Evolutionary conservation across 1,139 yeast species (phyloP), one percentile per base, ranked within the genome.

Genomic region (Zygosaccharomyces pseudobailii): DNA sequence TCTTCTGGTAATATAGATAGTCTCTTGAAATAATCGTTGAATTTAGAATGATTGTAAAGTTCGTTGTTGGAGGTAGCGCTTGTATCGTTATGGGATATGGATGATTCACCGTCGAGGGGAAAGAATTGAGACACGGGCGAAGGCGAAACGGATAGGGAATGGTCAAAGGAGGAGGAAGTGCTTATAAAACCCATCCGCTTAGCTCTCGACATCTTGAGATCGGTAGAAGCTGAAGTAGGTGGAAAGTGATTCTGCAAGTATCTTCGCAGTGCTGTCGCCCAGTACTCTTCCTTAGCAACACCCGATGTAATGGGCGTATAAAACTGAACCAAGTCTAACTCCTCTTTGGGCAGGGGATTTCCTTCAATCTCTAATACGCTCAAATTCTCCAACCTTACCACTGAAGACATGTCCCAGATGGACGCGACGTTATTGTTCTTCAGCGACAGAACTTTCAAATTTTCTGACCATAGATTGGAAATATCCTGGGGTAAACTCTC

Each of bases 181-280:
- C 78, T 77, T 30, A 84, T 80, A 31, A 84, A 73, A 0, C 89
- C 89, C 87, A 82, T 82, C 52, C 89, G 71, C 58, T 80, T 82
- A 3, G 84, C 78, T 0, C 82, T 75, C 2, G 81, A 49, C 50
- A 52, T 50, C 53, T 49, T 58, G 23, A 49, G 38, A 31, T 47
- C 52, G n/a, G 49, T 40, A 4, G 56, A 51, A 34, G 53, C 40
- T 13, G 54, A 45, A 36, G 51, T 28, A 22, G 55, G 28, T 34
- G 52, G 23, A 49, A 53, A 48, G 48, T 56, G 51, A 45, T 58
- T 53, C 25, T 54, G 54, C 36, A 63, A 57, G 45, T 57, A 63
- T 41, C 59, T 58, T 35, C 58, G 56, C 19, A 63, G 42, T 2
- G 65, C 65, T n/a, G 57, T 44, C n/a, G 62, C 56, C 67, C 65